These are phyloP conservation scores for Uronychia binucleata DNA, from an alignment of 73 alveolate species.

Conservation along the genomic window DNA sequence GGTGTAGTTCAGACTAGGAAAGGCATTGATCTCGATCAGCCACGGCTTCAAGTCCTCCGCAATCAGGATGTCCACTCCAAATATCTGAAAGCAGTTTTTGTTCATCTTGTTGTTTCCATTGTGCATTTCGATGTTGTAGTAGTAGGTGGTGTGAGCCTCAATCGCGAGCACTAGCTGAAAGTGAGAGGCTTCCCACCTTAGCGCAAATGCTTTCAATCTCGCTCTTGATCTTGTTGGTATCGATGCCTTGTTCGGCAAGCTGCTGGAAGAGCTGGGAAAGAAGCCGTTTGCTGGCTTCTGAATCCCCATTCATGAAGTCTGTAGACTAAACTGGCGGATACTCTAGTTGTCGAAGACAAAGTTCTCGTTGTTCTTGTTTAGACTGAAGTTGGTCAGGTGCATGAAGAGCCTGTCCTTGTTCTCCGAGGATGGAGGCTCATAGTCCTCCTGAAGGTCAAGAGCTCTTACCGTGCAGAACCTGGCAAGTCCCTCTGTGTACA, in stretches of 20 bases:
- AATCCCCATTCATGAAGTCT: not conserved
- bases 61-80: not conserved
- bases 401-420: slow-evolving; percentile 68
- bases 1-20: not conserved
- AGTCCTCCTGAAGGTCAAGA: slow-evolving; percentile 53
- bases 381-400: slow-evolving; percentile 92
- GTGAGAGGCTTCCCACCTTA: not conserved
- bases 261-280: not conserved
- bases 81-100: not conserved
- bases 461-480: slow-evolving; percentile 78
- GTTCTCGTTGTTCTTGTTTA: slow-evolving; percentile 78
- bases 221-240: not conserved
- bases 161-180: not conserved
- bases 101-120: not conserved
- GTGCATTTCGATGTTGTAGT: not conserved
- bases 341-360: slow-evolving; percentile 13
- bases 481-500: slow-evolving; percentile 97
- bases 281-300: not conserved
- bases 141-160: not conserved
- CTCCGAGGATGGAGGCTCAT: slow-evolving; percentile 78
- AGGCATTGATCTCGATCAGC: not conserved
- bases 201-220: not conserved
- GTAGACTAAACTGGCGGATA: not conserved
- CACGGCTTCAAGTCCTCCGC: not conserved
- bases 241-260: not conserved